Percentiles rank a stretch among this genome's conserved stretches.
phyloP scores from a whole-genome alignment of 345 rosid genomes.

The Arabis alpina region DNA sequence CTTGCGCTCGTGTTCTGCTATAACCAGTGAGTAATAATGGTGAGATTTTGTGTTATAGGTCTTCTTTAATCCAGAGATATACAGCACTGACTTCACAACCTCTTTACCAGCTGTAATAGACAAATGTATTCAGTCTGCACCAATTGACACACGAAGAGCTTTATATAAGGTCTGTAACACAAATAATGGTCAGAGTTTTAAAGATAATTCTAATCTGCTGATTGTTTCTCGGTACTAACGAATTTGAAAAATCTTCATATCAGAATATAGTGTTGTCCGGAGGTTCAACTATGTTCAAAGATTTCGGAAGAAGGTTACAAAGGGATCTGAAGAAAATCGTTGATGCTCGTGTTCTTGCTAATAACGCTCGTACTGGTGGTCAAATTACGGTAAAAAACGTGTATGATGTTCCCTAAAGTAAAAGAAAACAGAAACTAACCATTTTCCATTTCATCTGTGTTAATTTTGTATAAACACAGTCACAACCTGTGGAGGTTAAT shows the following conservation, averaged over 20 bases:
- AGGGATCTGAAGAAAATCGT: constrained; percentile 96
- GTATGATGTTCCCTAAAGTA: neutral
- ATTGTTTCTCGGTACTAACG: constrained; percentile 12
- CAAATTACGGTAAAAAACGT: constrained; percentile 63
- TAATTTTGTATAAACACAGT: constrained; percentile 42
- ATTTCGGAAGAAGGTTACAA: constrained; percentile 94
- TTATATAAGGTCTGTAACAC: constrained; percentile 74
- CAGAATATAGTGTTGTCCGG: constrained; percentile 98
- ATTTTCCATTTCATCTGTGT: neutral
- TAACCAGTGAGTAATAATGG: constrained; percentile 12
- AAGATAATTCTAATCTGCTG: neutral
- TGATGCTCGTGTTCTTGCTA: constrained; percentile 84
- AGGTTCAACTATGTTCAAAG: constrained; percentile 99
- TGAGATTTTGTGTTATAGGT: constrained; percentile 58
- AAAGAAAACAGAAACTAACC: neutral
- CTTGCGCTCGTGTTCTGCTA: constrained; percentile 12
- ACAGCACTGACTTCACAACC: constrained; percentile 70
- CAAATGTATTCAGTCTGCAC: constrained; percentile 96
- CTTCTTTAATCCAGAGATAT: constrained; percentile 94
- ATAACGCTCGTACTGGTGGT: constrained; percentile 79
- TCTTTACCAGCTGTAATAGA: constrained; percentile 89
- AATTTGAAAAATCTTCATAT: constrained; percentile 28
- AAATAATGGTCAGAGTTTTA: constrained; percentile 5
- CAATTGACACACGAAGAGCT: constrained; percentile 97
- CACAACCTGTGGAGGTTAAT: constrained; percentile 94